phyloP scores from a whole-genome alignment of 1,284 basidiomycete genomes.

The Hymenochaete sp. region DNA sequence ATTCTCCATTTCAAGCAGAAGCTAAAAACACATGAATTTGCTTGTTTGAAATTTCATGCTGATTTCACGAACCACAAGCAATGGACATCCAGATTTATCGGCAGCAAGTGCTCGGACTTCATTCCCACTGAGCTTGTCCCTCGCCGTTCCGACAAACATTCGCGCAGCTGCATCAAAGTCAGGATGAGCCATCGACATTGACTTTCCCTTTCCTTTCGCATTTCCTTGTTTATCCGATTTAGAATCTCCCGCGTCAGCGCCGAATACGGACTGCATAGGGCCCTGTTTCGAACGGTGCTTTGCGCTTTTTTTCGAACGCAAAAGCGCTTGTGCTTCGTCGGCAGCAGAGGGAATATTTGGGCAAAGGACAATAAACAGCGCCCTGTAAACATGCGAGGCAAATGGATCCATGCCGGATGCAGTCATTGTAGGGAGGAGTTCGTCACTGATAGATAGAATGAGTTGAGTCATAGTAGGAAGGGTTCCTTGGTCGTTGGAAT shows the following conservation, averaged over 20 bases:
- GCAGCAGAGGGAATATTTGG: constrained; percentile 38
- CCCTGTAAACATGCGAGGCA: constrained; percentile 80
- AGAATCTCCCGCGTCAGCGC: constrained; percentile 22
- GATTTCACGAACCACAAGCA: constrained; percentile 50
- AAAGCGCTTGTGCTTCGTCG: constrained; percentile 26
- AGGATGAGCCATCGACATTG: constrained; percentile 32
- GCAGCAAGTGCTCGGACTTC: constrained; percentile 79
- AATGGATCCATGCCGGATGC: constrained; percentile 73
- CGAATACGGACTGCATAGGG: constrained; percentile 63
- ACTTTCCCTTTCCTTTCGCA: constrained; percentile 35
- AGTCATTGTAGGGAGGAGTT: constrained; percentile 56
- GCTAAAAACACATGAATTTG: constrained; percentile 34
- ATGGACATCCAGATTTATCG: constrained; percentile 74
- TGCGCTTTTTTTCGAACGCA: constrained; percentile 72
- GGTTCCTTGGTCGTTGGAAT: constrained; percentile 43
- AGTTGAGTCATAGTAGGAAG: constrained; percentile 68
- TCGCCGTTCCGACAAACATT: constrained; percentile 46
- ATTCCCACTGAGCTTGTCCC: constrained; percentile 50
- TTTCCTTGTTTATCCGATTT: background rate
- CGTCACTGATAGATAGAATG: constrained; percentile 61
- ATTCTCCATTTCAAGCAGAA: constrained; percentile 73
- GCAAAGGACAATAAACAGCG: constrained; percentile 67
- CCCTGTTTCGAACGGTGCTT: constrained; percentile 72
- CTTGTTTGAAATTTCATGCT: background rate
- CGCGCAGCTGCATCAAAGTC: constrained; percentile 45